A percentile compares a stretch with the other conserved stretches of the same genome.
These are phyloP conservation scores for Cytospora chrysosperma DNA, from an alignment of 2,329 filamentous ascomycete species.

Conservation along the genomic window DNA sequence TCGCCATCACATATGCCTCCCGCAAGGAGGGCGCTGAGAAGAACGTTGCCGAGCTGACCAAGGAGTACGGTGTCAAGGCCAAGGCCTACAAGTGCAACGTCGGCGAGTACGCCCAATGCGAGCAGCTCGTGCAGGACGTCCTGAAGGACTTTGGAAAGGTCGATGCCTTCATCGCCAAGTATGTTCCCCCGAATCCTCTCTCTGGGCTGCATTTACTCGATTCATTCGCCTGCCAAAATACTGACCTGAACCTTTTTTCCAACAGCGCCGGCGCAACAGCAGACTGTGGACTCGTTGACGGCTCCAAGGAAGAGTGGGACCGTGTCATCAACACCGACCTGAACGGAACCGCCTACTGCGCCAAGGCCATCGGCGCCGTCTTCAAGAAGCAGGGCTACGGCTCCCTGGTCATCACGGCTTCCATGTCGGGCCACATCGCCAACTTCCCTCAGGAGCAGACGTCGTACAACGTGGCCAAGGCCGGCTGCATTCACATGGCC, in stretches of 20 bases:
- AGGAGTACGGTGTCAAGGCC: conserved; percentile 65
- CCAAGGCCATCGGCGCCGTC: conserved; percentile 55
- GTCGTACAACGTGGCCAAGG: conserved; percentile 72
- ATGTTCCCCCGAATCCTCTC: conserved; percentile 41
- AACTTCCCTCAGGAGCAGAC: conserved; percentile 75
- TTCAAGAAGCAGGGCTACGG: conserved; percentile 42
- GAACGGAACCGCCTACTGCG: conserved; percentile 78
- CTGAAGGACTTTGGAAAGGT: conserved; percentile 71
- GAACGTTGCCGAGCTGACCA: conserved; percentile 62
- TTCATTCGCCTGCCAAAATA: too few relatives aligned
- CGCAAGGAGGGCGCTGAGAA: conserved; percentile 65
- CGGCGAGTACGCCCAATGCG: conserved; percentile 51
- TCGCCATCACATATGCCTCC: conserved; percentile 69
- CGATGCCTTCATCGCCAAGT: conserved; percentile 75
- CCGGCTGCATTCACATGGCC: conserved; percentile 58
- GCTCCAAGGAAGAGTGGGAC: conserved; percentile 80
- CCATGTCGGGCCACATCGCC: conserved; percentile 75
- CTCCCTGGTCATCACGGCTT: conserved; percentile 75
- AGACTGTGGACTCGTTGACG: conserved; percentile 68
- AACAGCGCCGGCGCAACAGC: conserved; percentile 64
- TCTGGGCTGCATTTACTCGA: too few relatives aligned
- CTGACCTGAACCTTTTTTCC: neutral
- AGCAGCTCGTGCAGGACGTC: conserved; percentile 59
- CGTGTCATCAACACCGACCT: conserved; percentile 78
- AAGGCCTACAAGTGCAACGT: conserved; percentile 61